Conservation (phyloP, 73 alveolate species). For the Paramecium sexaurelia region DNA sequence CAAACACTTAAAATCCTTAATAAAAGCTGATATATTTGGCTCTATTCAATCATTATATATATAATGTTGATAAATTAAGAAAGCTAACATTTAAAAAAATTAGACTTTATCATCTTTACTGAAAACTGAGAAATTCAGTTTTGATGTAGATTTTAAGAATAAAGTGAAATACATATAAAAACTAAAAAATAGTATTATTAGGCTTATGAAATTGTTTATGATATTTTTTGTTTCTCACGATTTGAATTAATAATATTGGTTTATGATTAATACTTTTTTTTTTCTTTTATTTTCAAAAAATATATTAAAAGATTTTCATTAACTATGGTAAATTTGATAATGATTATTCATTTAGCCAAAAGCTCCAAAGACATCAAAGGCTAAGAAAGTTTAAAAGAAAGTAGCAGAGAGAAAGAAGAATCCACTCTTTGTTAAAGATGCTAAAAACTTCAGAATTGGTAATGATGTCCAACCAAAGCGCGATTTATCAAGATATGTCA, state of each 20-base stretch:
- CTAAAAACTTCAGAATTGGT: slow-evolving; percentile 95
- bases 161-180: too few relatives aligned
- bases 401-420: slow-evolving; percentile 72
- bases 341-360: slow-evolving; percentile 10
- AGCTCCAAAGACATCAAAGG: slow-evolving; percentile 62
- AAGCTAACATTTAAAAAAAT: too few relatives aligned
- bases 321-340: slow-evolving; percentile 25
- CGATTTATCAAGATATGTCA: slow-evolving; percentile 87
- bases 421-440: slow-evolving; percentile 91
- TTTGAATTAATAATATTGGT: background rate
- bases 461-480: slow-evolving; percentile 97
- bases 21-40: too few relatives aligned
- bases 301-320: slow-evolving; percentile 35
- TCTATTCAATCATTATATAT: too few relatives aligned
- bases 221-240: background rate
- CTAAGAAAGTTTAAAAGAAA: slow-evolving; percentile 52
- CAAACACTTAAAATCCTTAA: too few relatives aligned
- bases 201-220: background rate
- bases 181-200: too few relatives aligned
- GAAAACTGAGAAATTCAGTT: too few relatives aligned
- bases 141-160: too few relatives aligned
- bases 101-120: too few relatives aligned
- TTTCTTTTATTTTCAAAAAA: slow-evolving; percentile 23
- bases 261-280: background rate
- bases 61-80: too few relatives aligned